Percentiles rank a stretch among this genome's conserved stretches.
These are phyloP conservation scores for Xylaria sp. DNA, from an alignment of 2,329 filamentous ascomycete genomes.

Conservation along the genomic window DNA sequence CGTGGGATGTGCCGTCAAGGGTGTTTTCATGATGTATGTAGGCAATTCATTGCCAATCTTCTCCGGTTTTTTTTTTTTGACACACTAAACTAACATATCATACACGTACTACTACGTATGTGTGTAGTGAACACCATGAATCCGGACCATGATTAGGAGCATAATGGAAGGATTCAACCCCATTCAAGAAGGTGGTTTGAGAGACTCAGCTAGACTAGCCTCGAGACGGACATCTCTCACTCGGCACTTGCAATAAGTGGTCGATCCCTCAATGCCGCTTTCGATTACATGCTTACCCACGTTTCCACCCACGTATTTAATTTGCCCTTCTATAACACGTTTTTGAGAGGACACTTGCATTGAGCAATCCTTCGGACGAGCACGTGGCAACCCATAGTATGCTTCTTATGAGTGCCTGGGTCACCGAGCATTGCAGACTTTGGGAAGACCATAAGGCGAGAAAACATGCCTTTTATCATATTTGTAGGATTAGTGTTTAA, in stretches of 20 bases:
- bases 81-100: neutral
- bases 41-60: conserved; percentile 11
- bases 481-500: neutral
- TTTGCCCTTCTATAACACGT: neutral
- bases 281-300: neutral
- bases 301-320: conserved; percentile 8
- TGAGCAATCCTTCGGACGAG: neutral
- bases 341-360: conserved; percentile 19
- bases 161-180: conserved; percentile 7
- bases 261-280: conserved; percentile 19
- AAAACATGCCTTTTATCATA: neutral
- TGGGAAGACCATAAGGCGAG: neutral
- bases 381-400: conserved; percentile 22
- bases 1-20: conserved; percentile 5
- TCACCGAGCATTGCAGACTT: neutral
- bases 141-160: neutral
- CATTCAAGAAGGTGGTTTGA: conserved; percentile 22
- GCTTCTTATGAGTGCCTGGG: neutral
- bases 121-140: conserved; percentile 10
- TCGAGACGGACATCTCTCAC: conserved; percentile 3
- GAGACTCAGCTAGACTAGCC: conserved; percentile 1
- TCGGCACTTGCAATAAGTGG: conserved; percentile 26
- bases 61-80: conserved; percentile 1
- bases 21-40: neutral
- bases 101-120: conserved; percentile 2